Evolutionary conservation across 2,329 filamentous ascomycete genomes (phyloP), one percentile per base, ranked within the genome.

Genomic region (Zalaria obscura): DNA sequence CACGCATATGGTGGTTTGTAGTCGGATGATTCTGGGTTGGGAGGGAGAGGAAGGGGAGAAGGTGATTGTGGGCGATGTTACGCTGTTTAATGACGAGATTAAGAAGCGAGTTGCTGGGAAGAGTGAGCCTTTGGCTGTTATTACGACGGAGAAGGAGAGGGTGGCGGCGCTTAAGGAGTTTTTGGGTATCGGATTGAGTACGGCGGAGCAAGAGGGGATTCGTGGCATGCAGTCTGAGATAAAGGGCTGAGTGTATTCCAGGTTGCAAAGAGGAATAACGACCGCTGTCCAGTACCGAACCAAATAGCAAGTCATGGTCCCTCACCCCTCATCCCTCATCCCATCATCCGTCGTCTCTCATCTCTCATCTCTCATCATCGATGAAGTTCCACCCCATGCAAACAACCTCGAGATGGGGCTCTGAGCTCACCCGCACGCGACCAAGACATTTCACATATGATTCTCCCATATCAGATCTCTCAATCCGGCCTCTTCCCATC

Each of bases 1-100:
- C 55, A 72, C 69, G 7, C 60, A 65, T 42, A 66, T 54, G 3
- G 56, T 80, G 32, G 54, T 78, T 25, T 67, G 72, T 43, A 63
- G 68, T 40, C 70, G 64, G 55, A 75, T 77, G 57, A 59, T 80
- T 45, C 52, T 74, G 42, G 11, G 35, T 9, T 2, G 18, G 18
- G 18, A 18, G 18, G 18, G 18, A 18, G 18, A 18, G 18, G 18
- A 53, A 1, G 52, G 57, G 44, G 45, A 60, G 36, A 47, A 61
- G 40, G 40, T 47, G 2, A 44, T 65, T 39, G 45, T 57, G 2
- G 62, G 60, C 11, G 59, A 55, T 3, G 58, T 60, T 32, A 63
- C 57, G 3, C 38, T 73, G 36, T 58, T 64, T 32, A 61, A 62
- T 3, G 61, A 64, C 0, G 55, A 62, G 8, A 60, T 70, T 18